These are phyloP conservation scores for Panaeolus cyanescens DNA, from an alignment of 768 basidiomycete species.

Conservation along the genomic window DNA sequence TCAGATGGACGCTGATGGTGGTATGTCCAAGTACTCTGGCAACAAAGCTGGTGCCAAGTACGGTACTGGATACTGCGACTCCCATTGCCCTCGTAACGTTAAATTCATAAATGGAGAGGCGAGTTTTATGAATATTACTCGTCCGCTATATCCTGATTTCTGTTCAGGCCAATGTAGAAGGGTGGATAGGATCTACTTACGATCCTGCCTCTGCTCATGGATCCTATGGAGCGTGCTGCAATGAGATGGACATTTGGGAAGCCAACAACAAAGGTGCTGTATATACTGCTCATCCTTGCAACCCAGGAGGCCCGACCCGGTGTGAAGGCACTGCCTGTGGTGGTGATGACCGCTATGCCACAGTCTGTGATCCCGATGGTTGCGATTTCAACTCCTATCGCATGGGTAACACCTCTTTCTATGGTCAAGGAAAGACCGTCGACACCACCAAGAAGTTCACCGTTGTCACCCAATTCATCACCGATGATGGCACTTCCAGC, in stretches of 20 bases:
- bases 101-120: slow-evolving; percentile 65
- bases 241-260: slow-evolving; percentile 62
- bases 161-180: slow-evolving; percentile 45
- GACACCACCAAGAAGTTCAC: slow-evolving; percentile 51
- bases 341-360: slow-evolving; percentile 34
- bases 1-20: slow-evolving; percentile 65
- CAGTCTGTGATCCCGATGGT: slow-evolving; percentile 52
- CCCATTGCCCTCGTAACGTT: slow-evolving; percentile 62
- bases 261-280: slow-evolving; percentile 51
- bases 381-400: slow-evolving; percentile 63
- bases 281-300: slow-evolving; percentile 52
- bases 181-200: slow-evolving; percentile 34
- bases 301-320: slow-evolving; percentile 33
- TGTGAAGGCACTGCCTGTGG: slow-evolving; percentile 44
- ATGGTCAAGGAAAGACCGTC: slow-evolving; percentile 43
- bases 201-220: slow-evolving; percentile 48
- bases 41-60: slow-evolving; percentile 62
- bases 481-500: slow-evolving; percentile 37
- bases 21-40: slow-evolving; percentile 41
- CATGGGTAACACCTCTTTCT: slow-evolving; percentile 45
- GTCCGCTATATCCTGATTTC: not conserved
- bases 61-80: slow-evolving; percentile 67
- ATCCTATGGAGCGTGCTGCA: slow-evolving; percentile 49
- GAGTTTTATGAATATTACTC: slow-evolving; percentile 8
- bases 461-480: slow-evolving; percentile 57